Percentiles rank a stretch among this genome's conserved stretches.
Conservation (phyloP, 2,329 filamentous ascomycete species). For the Botrytis squamosa region DNA sequence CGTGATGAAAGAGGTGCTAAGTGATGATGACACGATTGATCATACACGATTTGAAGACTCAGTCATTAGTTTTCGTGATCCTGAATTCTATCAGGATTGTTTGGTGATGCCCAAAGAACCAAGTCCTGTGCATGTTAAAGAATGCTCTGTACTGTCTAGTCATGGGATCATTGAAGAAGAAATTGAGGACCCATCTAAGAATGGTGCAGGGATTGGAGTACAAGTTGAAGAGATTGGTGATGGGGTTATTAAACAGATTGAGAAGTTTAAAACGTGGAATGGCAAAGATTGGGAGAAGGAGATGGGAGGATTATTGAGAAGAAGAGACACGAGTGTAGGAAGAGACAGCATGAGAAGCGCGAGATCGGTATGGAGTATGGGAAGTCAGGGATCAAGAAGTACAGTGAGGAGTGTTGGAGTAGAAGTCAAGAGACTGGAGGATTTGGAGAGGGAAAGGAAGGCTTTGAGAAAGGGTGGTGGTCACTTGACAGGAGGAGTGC, state of each 20-base stretch:
- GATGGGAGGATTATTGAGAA: slow-evolving; percentile 24
- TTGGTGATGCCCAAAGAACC: slow-evolving; percentile 21
- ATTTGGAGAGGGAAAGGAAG: slow-evolving; percentile 21
- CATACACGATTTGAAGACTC: slow-evolving; percentile 15
- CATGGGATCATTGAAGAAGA: slow-evolving; percentile 18
- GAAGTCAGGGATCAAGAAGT: not conserved
- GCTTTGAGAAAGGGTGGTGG: slow-evolving; percentile 7
- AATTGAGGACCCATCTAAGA: not conserved
- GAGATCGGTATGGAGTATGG: not conserved
- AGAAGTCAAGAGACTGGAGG: slow-evolving; percentile 20
- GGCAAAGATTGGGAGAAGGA: slow-evolving; percentile 36
- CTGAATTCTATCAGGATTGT: slow-evolving; percentile 36
- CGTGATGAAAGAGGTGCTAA: slow-evolving; percentile 17
- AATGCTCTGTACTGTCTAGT: slow-evolving; percentile 8
- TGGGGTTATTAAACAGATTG: slow-evolving; percentile 20
- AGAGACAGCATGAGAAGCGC: slow-evolving; percentile 16
- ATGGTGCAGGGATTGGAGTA: not conserved
- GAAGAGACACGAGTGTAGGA: slow-evolving; percentile 11
- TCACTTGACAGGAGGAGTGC: slow-evolving; percentile 13
- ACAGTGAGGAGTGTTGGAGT: slow-evolving; percentile 15
- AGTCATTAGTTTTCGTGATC: slow-evolving; percentile 31
- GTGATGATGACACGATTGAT: slow-evolving; percentile 10
- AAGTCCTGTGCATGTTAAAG: slow-evolving; percentile 10
- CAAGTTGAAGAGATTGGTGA: slow-evolving; percentile 8
- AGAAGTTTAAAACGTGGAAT: slow-evolving; percentile 36